phyloP scores from a whole-genome alignment of 306 rosid species.

The Dalbergia oliveri region DNA sequence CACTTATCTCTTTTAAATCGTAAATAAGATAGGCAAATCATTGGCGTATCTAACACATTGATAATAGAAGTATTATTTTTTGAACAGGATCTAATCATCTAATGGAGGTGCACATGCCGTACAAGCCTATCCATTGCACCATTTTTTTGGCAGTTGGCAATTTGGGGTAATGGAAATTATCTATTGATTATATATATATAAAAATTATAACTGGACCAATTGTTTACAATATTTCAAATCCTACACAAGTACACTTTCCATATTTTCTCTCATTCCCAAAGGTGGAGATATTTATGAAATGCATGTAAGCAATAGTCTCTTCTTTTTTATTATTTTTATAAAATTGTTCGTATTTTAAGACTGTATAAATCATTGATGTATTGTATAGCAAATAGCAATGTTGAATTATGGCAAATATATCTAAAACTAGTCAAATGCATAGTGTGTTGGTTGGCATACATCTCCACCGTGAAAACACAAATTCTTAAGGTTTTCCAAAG shows the following conservation, averaged over 20 bases:
- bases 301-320: not conserved
- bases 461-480: too few relatives aligned
- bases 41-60: constrained; percentile 1
- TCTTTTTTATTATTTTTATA: not conserved
- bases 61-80: not conserved
- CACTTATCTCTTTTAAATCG: not conserved
- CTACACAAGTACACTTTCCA: not conserved
- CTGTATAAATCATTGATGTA: not conserved
- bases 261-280: not conserved
- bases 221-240: not conserved
- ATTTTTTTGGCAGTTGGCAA: constrained; percentile 29
- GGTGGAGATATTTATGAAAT: constrained; percentile 4
- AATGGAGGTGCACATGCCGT: constrained; percentile 21
- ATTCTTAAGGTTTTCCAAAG: too few relatives aligned
- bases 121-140: constrained; percentile 30
- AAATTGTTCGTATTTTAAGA: not conserved
- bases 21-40: not conserved
- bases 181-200: not conserved
- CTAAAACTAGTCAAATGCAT: too few relatives aligned
- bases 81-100: constrained; percentile 15
- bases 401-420: not conserved
- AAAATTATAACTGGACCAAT: not conserved
- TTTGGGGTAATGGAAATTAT: not conserved
- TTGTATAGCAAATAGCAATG: not conserved
- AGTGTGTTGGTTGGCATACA: too few relatives aligned